Percentiles rank a stretch among this genome's conserved stretches.
These are phyloP conservation scores for Glarea lozoyensis DNA, from an alignment of 495 filamentous ascomycete genomes.

Conservation along the genomic window DNA sequence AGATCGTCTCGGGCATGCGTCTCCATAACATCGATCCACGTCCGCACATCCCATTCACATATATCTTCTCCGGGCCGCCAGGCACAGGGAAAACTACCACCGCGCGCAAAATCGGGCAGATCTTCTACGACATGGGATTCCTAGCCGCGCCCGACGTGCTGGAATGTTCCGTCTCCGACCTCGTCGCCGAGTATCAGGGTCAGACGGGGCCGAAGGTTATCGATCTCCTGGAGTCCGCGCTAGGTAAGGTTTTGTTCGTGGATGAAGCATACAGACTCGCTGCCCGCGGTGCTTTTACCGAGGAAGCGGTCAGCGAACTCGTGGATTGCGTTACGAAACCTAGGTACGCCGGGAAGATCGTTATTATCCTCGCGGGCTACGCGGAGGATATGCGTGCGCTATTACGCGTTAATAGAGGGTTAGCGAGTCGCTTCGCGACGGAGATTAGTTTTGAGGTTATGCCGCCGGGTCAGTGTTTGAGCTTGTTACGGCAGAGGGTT, in stretches of 20 bases:
- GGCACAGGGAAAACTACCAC: slow-evolving; percentile 42
- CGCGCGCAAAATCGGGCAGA: slow-evolving; percentile 32
- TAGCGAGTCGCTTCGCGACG: slow-evolving; percentile 45
- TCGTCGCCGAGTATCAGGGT: slow-evolving; percentile 39
- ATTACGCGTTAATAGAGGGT: slow-evolving; percentile 39
- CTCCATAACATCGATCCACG: slow-evolving; percentile 45
- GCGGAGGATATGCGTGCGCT: slow-evolving; percentile 53
- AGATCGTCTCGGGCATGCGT: slow-evolving; percentile 42
- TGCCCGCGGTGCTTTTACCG: slow-evolving; percentile 38
- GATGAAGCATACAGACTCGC: slow-evolving; percentile 54
- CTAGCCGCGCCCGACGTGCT: slow-evolving; percentile 27
- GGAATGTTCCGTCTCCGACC: slow-evolving; percentile 31
- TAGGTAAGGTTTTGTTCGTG: slow-evolving; percentile 54
- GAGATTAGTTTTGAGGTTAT: slow-evolving; percentile 21
- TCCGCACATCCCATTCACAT: slow-evolving; percentile 49
- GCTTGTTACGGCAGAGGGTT: no score
- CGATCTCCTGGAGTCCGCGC: slow-evolving; percentile 43
- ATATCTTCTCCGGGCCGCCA: slow-evolving; percentile 47
- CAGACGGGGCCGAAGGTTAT: slow-evolving; percentile 57
- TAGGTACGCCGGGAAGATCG: slow-evolving; percentile 44
- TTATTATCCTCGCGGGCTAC: slow-evolving; percentile 63
- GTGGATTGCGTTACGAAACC: slow-evolving; percentile 54
- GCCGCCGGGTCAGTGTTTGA: background rate
- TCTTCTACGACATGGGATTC: slow-evolving; percentile 37
- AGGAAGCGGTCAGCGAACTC: slow-evolving; percentile 59